These are phyloP conservation scores for Zoysia matrella DNA, from an alignment of 202 grass and related monocot genomes.

Conservation along the genomic window DNA sequence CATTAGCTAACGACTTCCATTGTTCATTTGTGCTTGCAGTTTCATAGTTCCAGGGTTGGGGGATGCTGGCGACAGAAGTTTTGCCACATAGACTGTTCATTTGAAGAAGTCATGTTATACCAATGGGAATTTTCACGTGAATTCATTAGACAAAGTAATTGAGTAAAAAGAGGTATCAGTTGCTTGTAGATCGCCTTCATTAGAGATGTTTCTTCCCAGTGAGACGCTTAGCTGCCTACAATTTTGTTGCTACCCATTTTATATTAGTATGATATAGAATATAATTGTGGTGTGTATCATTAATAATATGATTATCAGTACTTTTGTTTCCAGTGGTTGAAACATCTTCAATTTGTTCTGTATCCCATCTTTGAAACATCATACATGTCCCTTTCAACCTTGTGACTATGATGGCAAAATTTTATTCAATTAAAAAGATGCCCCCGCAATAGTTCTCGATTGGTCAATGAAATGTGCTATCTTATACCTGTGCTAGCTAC, in stretches of 20 bases:
- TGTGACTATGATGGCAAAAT: not conserved
- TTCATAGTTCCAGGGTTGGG: slow-evolving; percentile 94
- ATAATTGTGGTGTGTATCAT: not conserved
- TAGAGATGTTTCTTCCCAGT: slow-evolving; percentile 20
- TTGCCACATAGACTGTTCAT: slow-evolving; percentile 52
- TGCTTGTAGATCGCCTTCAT: slow-evolving; percentile 26
- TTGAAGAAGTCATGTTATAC: slow-evolving; percentile 6
- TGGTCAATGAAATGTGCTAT: not conserved
- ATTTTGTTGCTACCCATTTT: slow-evolving; percentile 41
- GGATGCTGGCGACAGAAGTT: slow-evolving; percentile 97
- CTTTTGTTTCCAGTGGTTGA: no score
- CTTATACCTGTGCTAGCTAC: not conserved
- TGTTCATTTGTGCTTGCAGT: slow-evolving; percentile 53
- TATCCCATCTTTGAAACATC: not conserved
- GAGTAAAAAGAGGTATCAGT: not conserved
- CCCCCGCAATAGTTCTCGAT: not conserved
- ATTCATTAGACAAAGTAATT: slow-evolving; percentile 1
- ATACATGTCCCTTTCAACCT: not conserved
- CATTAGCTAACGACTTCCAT: not conserved
- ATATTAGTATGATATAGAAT: slow-evolving; percentile 14
- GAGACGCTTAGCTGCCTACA: not conserved
- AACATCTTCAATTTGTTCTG: not conserved
- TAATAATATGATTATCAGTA: not conserved
- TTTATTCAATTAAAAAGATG: not conserved
- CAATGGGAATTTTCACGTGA: slow-evolving; percentile 16